These are phyloP conservation scores for Plasmodium cynomolgi DNA, from an alignment of 169 alveolate genomes.

Conservation along the genomic window DNA sequence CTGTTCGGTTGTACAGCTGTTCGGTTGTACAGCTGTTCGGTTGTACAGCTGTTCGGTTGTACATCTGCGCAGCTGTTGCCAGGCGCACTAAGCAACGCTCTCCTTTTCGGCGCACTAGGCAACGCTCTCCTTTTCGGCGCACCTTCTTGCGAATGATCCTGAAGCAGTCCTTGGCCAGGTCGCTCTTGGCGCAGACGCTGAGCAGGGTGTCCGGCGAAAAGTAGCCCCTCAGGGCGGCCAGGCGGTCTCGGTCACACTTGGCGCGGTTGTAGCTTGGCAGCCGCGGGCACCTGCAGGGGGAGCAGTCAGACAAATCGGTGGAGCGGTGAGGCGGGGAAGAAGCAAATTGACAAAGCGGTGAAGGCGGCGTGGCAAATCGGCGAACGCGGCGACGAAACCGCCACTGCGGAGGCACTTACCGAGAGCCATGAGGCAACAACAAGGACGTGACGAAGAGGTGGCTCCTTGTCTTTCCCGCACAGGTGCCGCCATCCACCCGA, in stretches of 20 bases:
- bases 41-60: neutral
- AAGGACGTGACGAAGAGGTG: constrained; percentile 13
- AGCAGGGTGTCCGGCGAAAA: constrained; percentile 27
- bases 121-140: neutral
- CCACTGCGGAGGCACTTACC: neutral
- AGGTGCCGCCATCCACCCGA: neutral
- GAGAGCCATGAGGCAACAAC: constrained; percentile 3
- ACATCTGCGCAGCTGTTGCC: neutral
- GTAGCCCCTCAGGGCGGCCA: constrained; percentile 12
- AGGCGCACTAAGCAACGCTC: too few relatives aligned
- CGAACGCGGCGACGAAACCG: neutral
- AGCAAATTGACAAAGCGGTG: neutral
- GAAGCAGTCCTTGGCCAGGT: constrained; percentile 1
- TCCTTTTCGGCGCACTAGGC: too few relatives aligned
- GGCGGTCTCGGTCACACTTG: neutral
- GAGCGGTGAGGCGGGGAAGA: neutral
- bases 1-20: neutral
- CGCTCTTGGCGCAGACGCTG: constrained; percentile 19
- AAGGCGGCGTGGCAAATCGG: neutral
- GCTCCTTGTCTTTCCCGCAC: neutral
- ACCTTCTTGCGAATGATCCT: constrained; percentile 25
- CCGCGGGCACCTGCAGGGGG: constrained; percentile 16
- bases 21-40: neutral
- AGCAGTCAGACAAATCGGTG: neutral
- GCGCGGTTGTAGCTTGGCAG: constrained; percentile 26